Percentiles rank a stretch among this genome's conserved stretches.
Conservation (phyloP, 345 rosid species). For the Kernera saxatilis region DNA sequence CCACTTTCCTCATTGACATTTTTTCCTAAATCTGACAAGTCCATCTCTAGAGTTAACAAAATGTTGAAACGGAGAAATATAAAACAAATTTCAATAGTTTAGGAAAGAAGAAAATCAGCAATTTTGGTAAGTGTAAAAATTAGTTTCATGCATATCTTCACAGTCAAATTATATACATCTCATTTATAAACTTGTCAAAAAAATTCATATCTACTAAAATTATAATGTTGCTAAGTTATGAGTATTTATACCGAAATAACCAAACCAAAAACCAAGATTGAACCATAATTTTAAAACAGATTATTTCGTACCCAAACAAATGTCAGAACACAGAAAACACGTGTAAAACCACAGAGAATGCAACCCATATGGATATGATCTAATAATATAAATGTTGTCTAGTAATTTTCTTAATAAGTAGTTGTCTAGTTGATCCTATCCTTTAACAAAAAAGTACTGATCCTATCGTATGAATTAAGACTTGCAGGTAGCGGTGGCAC, state of each 20-base stretch:
- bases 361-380: too few species aligned
- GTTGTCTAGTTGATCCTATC: too few species aligned
- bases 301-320: too few species aligned
- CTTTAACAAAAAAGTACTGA: too few species aligned
- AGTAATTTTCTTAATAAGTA: too few species aligned
- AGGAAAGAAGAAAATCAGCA: not conserved
- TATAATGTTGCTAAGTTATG: too few species aligned
- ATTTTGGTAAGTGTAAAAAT: not conserved
- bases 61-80: not conserved
- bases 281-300: not conserved
- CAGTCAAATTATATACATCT: not conserved
- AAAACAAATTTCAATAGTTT: not conserved
- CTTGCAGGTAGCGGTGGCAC: too few species aligned
- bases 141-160: conserved; percentile 1
- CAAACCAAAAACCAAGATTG: not conserved
- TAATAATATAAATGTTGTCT: too few species aligned
- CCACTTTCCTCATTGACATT: not conserved
- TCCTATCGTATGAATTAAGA: too few species aligned
- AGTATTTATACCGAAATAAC: not conserved
- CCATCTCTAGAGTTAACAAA: not conserved
- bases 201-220: not conserved
- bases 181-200: conserved; percentile 7
- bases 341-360: too few species aligned
- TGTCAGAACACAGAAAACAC: too few species aligned
- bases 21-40: not conserved